Base-by-base conservation (phyloP, 179 eudicot genomes). In the Heliamphora pulchella region DNA sequence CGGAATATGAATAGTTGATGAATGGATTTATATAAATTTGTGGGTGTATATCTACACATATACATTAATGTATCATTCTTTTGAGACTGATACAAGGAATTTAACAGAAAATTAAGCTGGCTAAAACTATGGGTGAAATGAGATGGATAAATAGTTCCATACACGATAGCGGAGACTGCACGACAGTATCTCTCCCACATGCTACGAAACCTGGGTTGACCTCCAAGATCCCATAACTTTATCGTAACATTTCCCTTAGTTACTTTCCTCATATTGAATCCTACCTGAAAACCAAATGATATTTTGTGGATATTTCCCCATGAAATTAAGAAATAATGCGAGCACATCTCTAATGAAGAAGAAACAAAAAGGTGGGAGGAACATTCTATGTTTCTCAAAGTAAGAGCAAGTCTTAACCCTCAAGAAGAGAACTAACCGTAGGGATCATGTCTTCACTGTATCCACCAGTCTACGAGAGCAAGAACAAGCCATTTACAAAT, bases 151-250 rank as follows among this genome's bases (percentile, higher is more conserved):
- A 51, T 5, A 83, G 76, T 39, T 43, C 73, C 97, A 83, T 94
- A 96, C 99, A 96, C 99, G 62, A 96, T 96, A 79, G 98, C 97
- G 79, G 98, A 96, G 81, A 96, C 98, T 73, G 99, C 97, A 87
- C 99, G 99, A 81, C 99, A 96, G 64, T 96, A 96, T 94, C 99
- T 87, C 90, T 96, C 99, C 99, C 99, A 96, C 99, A 96, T 96
- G 84, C 99, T 96, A 76, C 99, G 94, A 69, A 96, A 96, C 88
- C 99, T 89, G 77, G 99, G 99, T 84, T 96, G 99, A 74, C 98
- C 99, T 71, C 99, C 99, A 84, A 96, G 98, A 92, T 96, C 99
- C 99, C 99, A 96, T 86, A 96, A 81, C 87, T 96, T 96, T 86
- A 96, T 96, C 53, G 99, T 96, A 22, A 96, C 99, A 82, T 90